Base-by-base conservation (phyloP, 2,329 filamentous ascomycete genomes). In the Dryadomyces quercivorus region DNA sequence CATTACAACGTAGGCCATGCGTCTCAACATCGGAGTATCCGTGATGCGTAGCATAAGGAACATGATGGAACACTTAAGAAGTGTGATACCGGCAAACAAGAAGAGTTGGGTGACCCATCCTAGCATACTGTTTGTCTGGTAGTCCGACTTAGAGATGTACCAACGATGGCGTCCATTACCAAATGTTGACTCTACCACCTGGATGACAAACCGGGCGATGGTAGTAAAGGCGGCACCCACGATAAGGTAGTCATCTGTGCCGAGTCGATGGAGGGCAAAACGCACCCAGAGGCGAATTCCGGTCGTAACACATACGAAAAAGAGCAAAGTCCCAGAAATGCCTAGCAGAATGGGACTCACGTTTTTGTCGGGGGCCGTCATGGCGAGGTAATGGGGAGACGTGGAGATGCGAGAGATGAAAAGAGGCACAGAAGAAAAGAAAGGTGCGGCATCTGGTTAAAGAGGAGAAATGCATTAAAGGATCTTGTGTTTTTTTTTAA, bases 1-100 rank as follows among this genome's bases (percentile, higher is more conserved):
- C 60, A 68, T 68, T n/a, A 67, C 58, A 2, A 34, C 55, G 57
- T 63, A 70, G 1, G 72, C 59, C 6, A 64, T 61, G 9, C 59
- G 64, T 51, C 59, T 64, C 13, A 71, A 58, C 43, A 51, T 49
- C 50, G 50, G 63, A 2, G 66, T 66, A 46, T 68, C 62, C 56
- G 72, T 71, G 60, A 73, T 71, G 15, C 70, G 66, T 4, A 73
- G 59, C 1, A 73, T 59, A 9, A 74, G 61, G 13, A 73, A 57
- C 59, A 70, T 65, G 51, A 73, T 72, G 3, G 69, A 72, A 31
- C 68, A 62, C 55, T 73, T 73, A 48, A 73, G 62, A 1, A 72
- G 54, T 43, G 66, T 69, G 38, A 72, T 66, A 44, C 64, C 66
- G 12, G 63, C 60, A 55, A 72, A 74, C 2, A 73, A 64, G 20